Conservation (phyloP, 2,329 filamentous ascomycete species). For the Trichoderma arundinaceum region DNA sequence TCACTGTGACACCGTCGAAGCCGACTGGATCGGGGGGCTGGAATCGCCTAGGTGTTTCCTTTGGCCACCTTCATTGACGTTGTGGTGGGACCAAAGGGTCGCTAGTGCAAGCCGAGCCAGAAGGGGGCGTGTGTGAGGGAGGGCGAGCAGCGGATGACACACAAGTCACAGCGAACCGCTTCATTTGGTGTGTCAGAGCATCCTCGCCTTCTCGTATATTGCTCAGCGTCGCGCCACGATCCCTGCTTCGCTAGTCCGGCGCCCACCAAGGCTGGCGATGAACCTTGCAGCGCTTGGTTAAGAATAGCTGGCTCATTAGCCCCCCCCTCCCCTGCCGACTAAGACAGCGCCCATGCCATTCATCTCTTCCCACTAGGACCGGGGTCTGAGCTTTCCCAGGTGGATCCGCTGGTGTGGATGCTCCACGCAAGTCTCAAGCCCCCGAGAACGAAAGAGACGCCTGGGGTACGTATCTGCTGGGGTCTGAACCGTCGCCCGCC, state of each 20-base stretch:
- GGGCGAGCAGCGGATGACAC: constrained; percentile 39
- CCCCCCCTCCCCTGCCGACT: constrained; percentile 39
- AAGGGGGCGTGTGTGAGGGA: constrained; percentile 36
- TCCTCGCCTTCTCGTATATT: constrained; percentile 57
- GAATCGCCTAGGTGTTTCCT: constrained; percentile 33
- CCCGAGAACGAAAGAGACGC: constrained; percentile 37
- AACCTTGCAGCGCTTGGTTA: constrained; percentile 47
- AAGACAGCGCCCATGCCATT: constrained; percentile 46
- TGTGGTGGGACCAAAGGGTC: constrained; percentile 35
- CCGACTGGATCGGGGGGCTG: constrained; percentile 32
- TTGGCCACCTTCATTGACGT: constrained; percentile 31
- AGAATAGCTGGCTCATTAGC: constrained; percentile 54
- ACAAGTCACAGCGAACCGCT: constrained; percentile 44
- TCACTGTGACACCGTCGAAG: constrained; percentile 33
- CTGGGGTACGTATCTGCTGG: constrained; percentile 32
- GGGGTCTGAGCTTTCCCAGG: constrained; percentile 37
- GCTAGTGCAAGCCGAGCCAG: constrained; percentile 41
- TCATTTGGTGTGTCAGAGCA: constrained; percentile 59
- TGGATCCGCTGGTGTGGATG: constrained; percentile 43
- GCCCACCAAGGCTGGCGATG: constrained; percentile 43
- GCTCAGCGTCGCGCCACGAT: constrained; percentile 50
- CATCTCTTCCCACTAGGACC: constrained; percentile 42
- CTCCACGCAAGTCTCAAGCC: constrained; percentile 47
- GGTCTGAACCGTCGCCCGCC: constrained; percentile 31
- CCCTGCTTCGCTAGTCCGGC: constrained; percentile 42